Evolutionary conservation across 495 filamentous ascomycete genomes (phyloP).

Genomic region (Penicillium herquei): DNA sequence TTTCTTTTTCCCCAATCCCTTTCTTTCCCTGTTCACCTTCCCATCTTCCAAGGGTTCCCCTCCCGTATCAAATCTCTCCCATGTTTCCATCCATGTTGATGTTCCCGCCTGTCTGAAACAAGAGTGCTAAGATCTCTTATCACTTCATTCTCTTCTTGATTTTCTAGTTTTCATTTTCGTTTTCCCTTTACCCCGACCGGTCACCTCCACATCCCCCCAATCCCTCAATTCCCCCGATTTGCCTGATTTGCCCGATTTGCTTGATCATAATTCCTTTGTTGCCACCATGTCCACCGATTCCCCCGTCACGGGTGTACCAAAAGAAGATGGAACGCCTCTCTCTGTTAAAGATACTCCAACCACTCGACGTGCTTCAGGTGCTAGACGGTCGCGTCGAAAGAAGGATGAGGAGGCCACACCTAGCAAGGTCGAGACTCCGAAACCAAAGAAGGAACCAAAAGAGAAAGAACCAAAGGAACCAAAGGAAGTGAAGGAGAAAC

Average conservation of each 20-base stretch:
- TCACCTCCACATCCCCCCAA: too few relatives aligned
- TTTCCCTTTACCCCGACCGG: background rate
- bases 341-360: slow-evolving; percentile 18
- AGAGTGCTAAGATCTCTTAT: slow-evolving; percentile 1
- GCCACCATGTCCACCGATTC: slow-evolving; percentile 23
- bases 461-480: slow-evolving; percentile 25
- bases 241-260: slow-evolving; percentile 1
- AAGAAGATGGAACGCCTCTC: slow-evolving; percentile 17
- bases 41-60: background rate
- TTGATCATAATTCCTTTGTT: slow-evolving; percentile 6
- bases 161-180: background rate
- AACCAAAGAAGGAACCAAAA: slow-evolving; percentile 27
- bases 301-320: slow-evolving; percentile 9
- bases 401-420: slow-evolving; percentile 37
- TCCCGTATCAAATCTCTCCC: background rate
- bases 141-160: slow-evolving; percentile 3
- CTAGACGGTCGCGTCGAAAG: slow-evolving; percentile 48
- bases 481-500: slow-evolving; percentile 32
- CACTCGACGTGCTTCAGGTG: slow-evolving; percentile 30
- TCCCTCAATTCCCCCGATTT: background rate
- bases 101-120: background rate
- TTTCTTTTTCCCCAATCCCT: slow-evolving; percentile 3
- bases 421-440: slow-evolving; percentile 22
- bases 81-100: background rate
- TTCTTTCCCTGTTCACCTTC: slow-evolving; percentile 7